Evolutionary conservation across 129 eudicot genomes (phyloP), one percentile per base, ranked within the genome.

Genomic region (Tagetes erecta): DNA sequence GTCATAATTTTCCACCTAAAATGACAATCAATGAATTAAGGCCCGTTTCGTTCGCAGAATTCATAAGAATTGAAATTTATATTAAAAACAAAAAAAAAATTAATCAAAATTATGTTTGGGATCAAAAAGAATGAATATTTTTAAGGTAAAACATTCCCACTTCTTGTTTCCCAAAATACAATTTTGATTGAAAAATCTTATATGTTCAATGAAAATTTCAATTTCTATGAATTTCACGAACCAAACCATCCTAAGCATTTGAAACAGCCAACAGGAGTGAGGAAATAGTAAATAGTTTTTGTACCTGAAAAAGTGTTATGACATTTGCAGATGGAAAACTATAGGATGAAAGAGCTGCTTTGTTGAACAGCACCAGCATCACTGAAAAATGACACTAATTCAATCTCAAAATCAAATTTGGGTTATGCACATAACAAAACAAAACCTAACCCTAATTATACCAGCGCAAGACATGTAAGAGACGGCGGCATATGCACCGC

Each of bases 381-480:
- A 89, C 96, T 89, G 79, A 81, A 81, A 64, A 82, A 76, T 64
- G 1, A 13, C 62, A 35, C 52, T 10, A 42, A 42, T 1, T 5
- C 11, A 30, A 37, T 47, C 64, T 64, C 72, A 75, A 74, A 75
- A 9, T 49, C 47, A 69, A 53, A 53, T 67, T 67, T 55, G 38
- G 58, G 30, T 41, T 66, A 37, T 30, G 40, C 35, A 66, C 30
- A 9, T 6, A 40, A 41, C 68, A 51, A 76, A 8, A 41, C 57
- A 40, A 67, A 67, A 42, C 46, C 73, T 41, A 57, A 53, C 37
- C 56, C 67, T 76, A 53, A 56, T 33, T 30, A 75, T 85, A 93
- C 98, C 99, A 70, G 99, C 99, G 42, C 97, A 94, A 63, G 91
- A 38, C 99, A 94, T 94, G 84, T 94, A 91, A 67, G 94, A 94